Base-by-base conservation (phyloP, 2,329 filamentous ascomycete genomes). In the Phialophora chinensis region DNA sequence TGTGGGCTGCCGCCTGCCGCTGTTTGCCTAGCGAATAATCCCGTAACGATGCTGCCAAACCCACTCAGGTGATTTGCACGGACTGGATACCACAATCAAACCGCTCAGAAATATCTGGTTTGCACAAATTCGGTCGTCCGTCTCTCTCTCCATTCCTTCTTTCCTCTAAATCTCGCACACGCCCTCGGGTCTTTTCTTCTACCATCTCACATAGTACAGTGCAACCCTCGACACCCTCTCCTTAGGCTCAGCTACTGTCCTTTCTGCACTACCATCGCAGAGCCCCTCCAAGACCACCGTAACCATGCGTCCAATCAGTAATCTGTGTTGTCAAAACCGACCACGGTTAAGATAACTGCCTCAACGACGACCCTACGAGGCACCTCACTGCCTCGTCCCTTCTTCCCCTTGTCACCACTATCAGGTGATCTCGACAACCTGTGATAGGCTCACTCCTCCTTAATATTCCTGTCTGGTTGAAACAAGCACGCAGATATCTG, bases 301-400 rank as follows among this genome's bases (percentile, higher is more conserved):
- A 54, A 62, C 52, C 55, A 70, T 70, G 68, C 61, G 50, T 70
- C 66, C 57, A 52, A 62, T 64, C 57, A 61, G 35, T 52, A 42
- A 66, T 35, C 58, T 49, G 25, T 58, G 42, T 44, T 60, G 68
- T 66, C 61, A 33, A 52, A 60, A 66, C 60, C 61, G 68, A 62
- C 63, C 67, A 60, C 67, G 63, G 68, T 68, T 60, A 29, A 70
- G 68, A 68, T 70, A 66, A 61, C 61, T 65, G 60, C 61, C 65
- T 67, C 63, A 58, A 57, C 63, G 58, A 57, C 61, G 44, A 52
- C 49, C 14, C 49, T 23, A 29, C 20, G 12, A 52, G 23, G 7
- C 20, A 27, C 25, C 38, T 44, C 38, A 4, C 38, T 8, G 38
- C 38, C 38, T 44, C 17, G 17, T 44, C 6, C 20, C 35, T 42